Evolutionary conservation across 2,329 filamentous ascomycete species (phyloP), one percentile per base, ranked within the genome.

Genomic region (Fusarium sp.): DNA sequence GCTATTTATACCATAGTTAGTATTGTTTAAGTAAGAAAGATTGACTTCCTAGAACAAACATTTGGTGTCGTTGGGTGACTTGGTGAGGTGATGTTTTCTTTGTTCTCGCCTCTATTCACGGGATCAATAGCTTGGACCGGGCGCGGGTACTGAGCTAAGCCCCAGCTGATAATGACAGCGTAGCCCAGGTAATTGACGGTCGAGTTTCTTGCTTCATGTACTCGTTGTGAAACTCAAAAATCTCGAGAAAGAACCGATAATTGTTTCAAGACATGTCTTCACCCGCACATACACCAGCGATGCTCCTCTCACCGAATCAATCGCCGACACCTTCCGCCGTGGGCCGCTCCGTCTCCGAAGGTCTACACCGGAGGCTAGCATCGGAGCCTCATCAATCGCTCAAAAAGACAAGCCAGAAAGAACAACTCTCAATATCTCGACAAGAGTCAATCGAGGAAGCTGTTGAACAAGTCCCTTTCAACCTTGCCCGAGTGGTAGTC

Each of bases 1-100:
- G 41, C 48, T 54, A 56, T 68, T 61, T 45, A 56, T 63, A 50
- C 57, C 54, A 47, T 65, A 64, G 59, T 65, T 64, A 64, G 61
- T 65, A 60, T 64, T 57, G 22, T 55, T 47, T 52, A 62, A 63
- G 28, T 15, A 56, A 52, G 35, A 51, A 50, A 52, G 45, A 46
- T 55, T 70, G 53, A 67, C n/a, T 20, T 24, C 9, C 26, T 41
- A 26, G 24, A 37, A 37, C 19, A 33, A 44, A 17, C 41, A 54
- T 53, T 46, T 19, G 7, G 6, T 30, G n/a, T 24, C 4, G 51
- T 53, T 47, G 30, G 32, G 26, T 44, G 45, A 56, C 13, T 32
- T 15, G 15, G 11, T 46, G 46, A 59, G 49, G 55, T 47, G 50
- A 59, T 51, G 45, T 40, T 51, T 60, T 67, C 65, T 71, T 71